Evolutionary conservation across 305 asterid species (phyloP).

Genomic region (Fraxinus sp.): DNA sequence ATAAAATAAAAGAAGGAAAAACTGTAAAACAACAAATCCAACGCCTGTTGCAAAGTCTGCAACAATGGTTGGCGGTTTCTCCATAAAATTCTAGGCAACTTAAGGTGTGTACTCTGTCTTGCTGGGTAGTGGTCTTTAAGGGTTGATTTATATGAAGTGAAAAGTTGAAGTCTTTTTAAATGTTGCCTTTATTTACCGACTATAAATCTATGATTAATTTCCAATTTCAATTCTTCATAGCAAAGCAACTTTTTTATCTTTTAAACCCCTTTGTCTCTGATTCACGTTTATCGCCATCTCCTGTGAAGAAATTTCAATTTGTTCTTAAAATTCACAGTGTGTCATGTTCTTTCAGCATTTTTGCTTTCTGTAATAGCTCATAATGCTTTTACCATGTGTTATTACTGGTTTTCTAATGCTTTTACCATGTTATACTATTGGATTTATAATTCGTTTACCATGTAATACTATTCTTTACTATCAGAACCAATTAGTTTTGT

Average conservation of each 20-base stretch:
- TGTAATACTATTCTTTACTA: background rate
- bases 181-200: background rate
- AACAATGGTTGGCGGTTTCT: background rate
- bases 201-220: background rate
- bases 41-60: conserved; percentile 6
- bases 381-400: background rate
- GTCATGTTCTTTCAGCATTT: background rate
- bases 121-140: background rate
- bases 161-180: background rate
- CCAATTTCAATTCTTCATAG: background rate
- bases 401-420: background rate
- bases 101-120: background rate
- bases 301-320: background rate
- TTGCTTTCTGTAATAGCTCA: background rate
- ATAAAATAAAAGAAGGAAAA: background rate
- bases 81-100: background rate
- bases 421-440: background rate
- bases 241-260: background rate
- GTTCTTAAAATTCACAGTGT: background rate
- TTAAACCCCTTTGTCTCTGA: background rate
- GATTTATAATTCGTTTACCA: background rate
- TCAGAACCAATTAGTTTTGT: background rate
- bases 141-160: background rate
- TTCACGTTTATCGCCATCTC: background rate
- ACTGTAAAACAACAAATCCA: background rate